Percentiles rank a stretch among this genome's conserved stretches.
Evolutionary conservation across 306 rosid genomes (phyloP).

Genomic region (Castanea crenata): DNA sequence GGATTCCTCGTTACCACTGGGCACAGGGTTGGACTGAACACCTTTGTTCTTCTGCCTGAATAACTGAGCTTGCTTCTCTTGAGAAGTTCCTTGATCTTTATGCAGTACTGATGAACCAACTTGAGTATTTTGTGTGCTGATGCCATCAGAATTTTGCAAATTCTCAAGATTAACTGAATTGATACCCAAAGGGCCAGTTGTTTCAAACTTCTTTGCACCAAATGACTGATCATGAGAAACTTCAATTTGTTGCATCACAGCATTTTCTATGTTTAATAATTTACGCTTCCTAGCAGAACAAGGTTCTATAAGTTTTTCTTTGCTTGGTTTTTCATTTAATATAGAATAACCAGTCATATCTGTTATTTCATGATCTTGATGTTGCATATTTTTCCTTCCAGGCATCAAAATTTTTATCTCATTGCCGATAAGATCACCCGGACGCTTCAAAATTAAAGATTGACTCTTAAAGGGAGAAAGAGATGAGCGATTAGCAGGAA

Average conservation of each 20-base stretch:
- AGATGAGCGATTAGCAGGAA: constrained; percentile 86
- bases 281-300: constrained; percentile 66
- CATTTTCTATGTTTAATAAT: constrained; percentile 48
- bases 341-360: constrained; percentile 43
- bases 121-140: constrained; percentile 41
- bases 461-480: constrained; percentile 47
- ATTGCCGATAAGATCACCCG: constrained; percentile 27
- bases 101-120: constrained; percentile 27
- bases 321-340: constrained; percentile 37
- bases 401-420: constrained; percentile 31
- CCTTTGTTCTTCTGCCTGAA: constrained; percentile 25
- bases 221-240: constrained; percentile 37
- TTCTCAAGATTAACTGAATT: constrained; percentile 36
- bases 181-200: constrained; percentile 14
- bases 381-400: constrained; percentile 33
- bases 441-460: constrained; percentile 32
- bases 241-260: constrained; percentile 32
- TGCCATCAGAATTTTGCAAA: constrained; percentile 25
- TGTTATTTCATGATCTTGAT: constrained; percentile 34
- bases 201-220: constrained; percentile 31
- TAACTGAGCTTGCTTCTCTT: constrained; percentile 34
- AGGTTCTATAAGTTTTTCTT: constrained; percentile 31
- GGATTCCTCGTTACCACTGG: constrained; percentile 49
- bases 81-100: constrained; percentile 33
- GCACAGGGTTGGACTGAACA: constrained; percentile 33